These are phyloP conservation scores for Trichoderma asperellum DNA, from an alignment of 2,329 filamentous ascomycete species.

Conservation along the genomic window DNA sequence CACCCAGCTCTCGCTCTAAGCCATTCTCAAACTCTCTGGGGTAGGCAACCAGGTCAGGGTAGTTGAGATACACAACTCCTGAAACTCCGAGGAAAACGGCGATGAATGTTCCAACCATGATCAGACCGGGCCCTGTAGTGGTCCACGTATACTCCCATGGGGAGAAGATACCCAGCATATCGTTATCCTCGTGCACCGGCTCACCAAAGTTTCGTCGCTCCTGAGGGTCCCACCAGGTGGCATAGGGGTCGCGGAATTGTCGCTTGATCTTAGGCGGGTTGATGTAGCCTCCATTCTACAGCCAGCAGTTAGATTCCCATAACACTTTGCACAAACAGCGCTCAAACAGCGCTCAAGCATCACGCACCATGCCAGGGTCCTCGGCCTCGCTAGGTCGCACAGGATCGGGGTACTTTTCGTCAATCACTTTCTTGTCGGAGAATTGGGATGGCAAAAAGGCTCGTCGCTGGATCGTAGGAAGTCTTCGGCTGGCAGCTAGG, in stretches of 20 bases:
- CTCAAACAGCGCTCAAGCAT: neutral
- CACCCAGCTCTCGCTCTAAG: slow-evolving; percentile 75
- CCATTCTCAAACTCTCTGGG: slow-evolving; percentile 75
- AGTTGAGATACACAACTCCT: slow-evolving; percentile 69
- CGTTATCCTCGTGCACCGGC: slow-evolving; percentile 94
- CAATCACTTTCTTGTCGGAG: slow-evolving; percentile 51
- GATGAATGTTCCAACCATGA: slow-evolving; percentile 71
- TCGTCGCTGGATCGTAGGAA: slow-evolving; percentile 61
- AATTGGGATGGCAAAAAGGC: slow-evolving; percentile 57
- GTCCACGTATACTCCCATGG: slow-evolving; percentile 87
- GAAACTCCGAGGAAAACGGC: slow-evolving; percentile 64
- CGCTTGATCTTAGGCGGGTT: slow-evolving; percentile 82
- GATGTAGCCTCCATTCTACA: slow-evolving; percentile 80
- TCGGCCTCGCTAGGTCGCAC: slow-evolving; percentile 59
- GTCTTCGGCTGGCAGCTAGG: slow-evolving; percentile 52
- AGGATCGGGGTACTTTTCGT: slow-evolving; percentile 57
- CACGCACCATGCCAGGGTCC: slow-evolving; percentile 68
- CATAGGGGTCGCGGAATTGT: slow-evolving; percentile 90
- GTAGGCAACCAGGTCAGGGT: slow-evolving; percentile 71
- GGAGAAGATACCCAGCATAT: slow-evolving; percentile 86
- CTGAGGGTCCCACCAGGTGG: slow-evolving; percentile 95
- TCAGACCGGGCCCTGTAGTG: slow-evolving; percentile 68
- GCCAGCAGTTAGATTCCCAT: slow-evolving; percentile 35
- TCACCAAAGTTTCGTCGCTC: slow-evolving; percentile 97
- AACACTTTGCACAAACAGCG: slow-evolving; percentile 1